Conservation (phyloP, 2,329 filamentous ascomycete species). For the Xylaria sp. region DNA sequence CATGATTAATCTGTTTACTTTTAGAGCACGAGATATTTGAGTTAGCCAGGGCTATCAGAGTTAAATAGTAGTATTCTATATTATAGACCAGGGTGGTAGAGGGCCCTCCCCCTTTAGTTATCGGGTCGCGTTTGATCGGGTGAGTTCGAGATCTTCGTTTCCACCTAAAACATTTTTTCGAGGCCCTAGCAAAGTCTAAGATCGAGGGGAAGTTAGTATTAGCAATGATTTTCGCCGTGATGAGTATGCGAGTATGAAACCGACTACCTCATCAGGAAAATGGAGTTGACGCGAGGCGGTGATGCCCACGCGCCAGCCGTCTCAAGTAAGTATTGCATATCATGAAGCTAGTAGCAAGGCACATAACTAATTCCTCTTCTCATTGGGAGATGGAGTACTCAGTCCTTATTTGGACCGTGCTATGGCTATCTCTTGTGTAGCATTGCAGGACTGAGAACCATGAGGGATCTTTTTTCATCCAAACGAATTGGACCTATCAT, state of each 20-base stretch:
- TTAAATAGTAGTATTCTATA: slow-evolving; percentile 24
- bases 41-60: slow-evolving; percentile 9
- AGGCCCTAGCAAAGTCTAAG: slow-evolving; percentile 12
- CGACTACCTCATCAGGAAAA: neutral
- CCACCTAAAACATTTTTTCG: neutral
- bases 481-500: neutral
- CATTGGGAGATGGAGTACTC: slow-evolving; percentile 14
- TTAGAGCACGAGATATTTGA: slow-evolving; percentile 8
- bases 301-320: neutral
- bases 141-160: slow-evolving; percentile 4
- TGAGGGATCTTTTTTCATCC: neutral
- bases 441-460: slow-evolving; percentile 15
- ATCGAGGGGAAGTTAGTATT: neutral
- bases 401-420: neutral
- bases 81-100: slow-evolving; percentile 26
- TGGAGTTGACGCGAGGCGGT: neutral
- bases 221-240: slow-evolving; percentile 3
- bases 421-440: slow-evolving; percentile 11
- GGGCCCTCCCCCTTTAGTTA: slow-evolving; percentile 3
- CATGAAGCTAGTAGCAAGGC: neutral
- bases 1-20: slow-evolving; percentile 2
- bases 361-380: neutral
- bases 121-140: neutral
- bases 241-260: slow-evolving; percentile 17
- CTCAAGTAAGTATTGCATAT: neutral